Evolutionary conservation across 345 rosid species (phyloP).

Genomic region (Citrus mangshanensis): DNA sequence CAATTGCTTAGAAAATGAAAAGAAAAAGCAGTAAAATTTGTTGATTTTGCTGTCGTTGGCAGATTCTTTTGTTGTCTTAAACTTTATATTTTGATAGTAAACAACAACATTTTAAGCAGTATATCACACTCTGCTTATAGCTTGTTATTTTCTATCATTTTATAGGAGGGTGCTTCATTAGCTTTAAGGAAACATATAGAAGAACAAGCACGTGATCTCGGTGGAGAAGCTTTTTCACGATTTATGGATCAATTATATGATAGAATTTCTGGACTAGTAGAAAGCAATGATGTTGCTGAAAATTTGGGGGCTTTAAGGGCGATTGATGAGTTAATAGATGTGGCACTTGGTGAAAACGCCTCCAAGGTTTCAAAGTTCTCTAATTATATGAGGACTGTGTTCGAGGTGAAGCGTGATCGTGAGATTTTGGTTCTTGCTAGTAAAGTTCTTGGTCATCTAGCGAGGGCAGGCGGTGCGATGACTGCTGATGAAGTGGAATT

Average conservation of each 20-base stretch:
- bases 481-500: constrained; percentile 96
- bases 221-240: constrained; percentile 85
- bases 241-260: constrained; percentile 88
- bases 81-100: not conserved
- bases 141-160: not conserved
- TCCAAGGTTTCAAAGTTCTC: constrained; percentile 92
- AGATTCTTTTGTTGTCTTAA: not conserved
- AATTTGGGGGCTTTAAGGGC: constrained; percentile 92
- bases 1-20: not conserved
- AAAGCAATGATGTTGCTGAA: constrained; percentile 73
- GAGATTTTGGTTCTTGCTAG: constrained; percentile 89
- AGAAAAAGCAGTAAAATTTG: not conserved
- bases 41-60: not conserved
- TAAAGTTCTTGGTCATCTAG: constrained; percentile 93
- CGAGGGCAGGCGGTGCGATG: constrained; percentile 99
- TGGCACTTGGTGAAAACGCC: constrained; percentile 93
- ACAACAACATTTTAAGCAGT: not conserved
- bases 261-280: constrained; percentile 61
- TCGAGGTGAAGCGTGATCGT: constrained; percentile 81
- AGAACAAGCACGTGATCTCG: constrained; percentile 83
- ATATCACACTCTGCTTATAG: not conserved
- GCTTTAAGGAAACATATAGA: constrained; percentile 86
- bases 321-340: constrained; percentile 88
- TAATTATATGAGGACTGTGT: constrained; percentile 62
- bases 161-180: constrained; percentile 78